Evolutionary conservation across 2,329 filamentous ascomycete genomes (phyloP), one percentile per base, ranked within the genome.

Genomic region (Pleurostoma richardsiae): DNA sequence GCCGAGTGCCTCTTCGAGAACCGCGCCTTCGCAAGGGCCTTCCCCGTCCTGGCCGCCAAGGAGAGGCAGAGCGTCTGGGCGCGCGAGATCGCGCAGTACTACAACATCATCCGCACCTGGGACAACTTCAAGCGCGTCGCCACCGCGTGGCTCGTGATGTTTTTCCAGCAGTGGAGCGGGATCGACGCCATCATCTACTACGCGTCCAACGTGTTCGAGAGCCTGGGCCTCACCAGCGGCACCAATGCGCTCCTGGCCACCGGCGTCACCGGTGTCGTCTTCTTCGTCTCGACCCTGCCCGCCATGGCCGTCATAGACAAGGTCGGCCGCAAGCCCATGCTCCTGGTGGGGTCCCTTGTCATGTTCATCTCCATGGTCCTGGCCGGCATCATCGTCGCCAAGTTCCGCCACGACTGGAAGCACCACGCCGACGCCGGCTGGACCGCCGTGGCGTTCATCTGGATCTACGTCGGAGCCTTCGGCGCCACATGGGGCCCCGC

Each of bases 61-160:
- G 62, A 69, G 47, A 61, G 66, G 46, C 63, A 66, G 33, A 76
- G 66, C 48, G 59, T 72, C 0, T 69, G 68, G 55, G 54, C 61
- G 10, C 55, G 69, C 27, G 68, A 79, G 55, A 60, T 77, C 42
- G 73, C 74, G 0, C 73, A 77, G 49, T 79, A 79, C 50, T 64
- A 62, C 47, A 70, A 73, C 46, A 69, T 71, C 39, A 58, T 77
- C 48, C 62, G 70, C 29, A 70, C 68, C 6, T 66, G 59, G 66
- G 73, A 77, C 49, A 76, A 77, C 56, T 65, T 79, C 49, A 73
- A 72, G 60, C 65, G 71, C 36, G 68, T 73, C 4, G 50, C 63
- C 5, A 70, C 63, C 7, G 71, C 67, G 2, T 69, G 67, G 65
- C 52, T 71, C 30, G 52, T 73, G 10, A 73, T 73, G 70, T 72